Conservation (phyloP, 164 flowering plant genomes). For the Magnolia changhungtana region DNA sequence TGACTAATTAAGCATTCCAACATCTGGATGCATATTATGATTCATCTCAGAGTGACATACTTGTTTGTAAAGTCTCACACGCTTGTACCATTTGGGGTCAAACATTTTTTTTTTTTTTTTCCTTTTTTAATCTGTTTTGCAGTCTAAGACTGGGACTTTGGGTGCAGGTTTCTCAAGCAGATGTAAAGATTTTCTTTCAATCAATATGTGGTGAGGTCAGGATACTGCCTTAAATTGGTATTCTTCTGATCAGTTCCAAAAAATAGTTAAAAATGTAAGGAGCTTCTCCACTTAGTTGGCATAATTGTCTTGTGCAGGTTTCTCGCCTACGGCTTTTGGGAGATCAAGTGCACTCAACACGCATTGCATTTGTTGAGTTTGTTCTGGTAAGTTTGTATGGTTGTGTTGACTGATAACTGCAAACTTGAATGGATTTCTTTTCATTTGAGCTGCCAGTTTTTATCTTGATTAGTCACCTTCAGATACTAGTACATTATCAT, state of each 20-base stretch:
- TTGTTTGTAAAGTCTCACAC: not conserved
- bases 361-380: constrained; percentile 82
- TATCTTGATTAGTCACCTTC: no score
- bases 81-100: not conserved
- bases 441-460: no score
- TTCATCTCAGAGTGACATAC: not conserved
- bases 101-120: not conserved
- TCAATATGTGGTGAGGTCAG: constrained; percentile 87
- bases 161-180: constrained; percentile 80
- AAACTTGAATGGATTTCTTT: no score
- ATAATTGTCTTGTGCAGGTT: constrained; percentile 37
- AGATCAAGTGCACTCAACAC: constrained; percentile 74
- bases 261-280: not conserved
- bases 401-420: not conserved
- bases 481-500: no score
- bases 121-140: not conserved
- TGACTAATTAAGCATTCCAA: not conserved
- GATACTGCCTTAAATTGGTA: not conserved
- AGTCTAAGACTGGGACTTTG: constrained; percentile 4
- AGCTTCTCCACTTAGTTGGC: constrained; percentile 2
- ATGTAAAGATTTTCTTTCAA: constrained; percentile 85
- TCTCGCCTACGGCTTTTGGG: constrained; percentile 76
- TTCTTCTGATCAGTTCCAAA: constrained; percentile 5
- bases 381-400: constrained; percentile 36
- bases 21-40: not conserved